Base-by-base conservation (phyloP, 805 yeast species). In the Saccharomyces mikatae region DNA sequence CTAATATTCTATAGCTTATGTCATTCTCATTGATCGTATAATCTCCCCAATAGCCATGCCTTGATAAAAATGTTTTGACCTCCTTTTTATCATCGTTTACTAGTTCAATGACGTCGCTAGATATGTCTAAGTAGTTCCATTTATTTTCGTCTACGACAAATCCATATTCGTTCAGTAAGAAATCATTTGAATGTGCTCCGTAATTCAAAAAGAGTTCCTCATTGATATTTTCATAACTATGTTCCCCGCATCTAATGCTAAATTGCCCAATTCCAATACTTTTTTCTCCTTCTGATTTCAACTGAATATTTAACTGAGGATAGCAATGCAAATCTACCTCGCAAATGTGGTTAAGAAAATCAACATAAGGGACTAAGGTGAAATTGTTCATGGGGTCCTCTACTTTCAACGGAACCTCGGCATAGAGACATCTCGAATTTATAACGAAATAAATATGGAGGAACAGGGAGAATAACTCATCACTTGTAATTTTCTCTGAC, bases 321-420 rank as follows among this genome's bases (percentile, higher is more conserved):
- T 68, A 72, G 58, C 89, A 81, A 57, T 81, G 83, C 46, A 76
- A 79, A 4, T 77, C 76, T 41, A 73, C 52, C 2, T 65, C 63
- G 3, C 70, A 60, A 13, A 74, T 61, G 69, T 92, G 98, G 70
- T 92, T 94, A 51, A 92, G 72, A 66, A 88, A 87, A 71, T 92
- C 99, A 26, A 91, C 90, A 58, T 75, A 84, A 0, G 99, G 99
- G 0, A 92, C 97, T 80, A 92, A 73, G 1, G 98, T 89, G 73
- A 92, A 84, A 66, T 87, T 86, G 60, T 86, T 89, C 1, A 17
- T 32, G 27, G 73, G 79, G 2, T 66, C 64, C 17, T 74, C 71
- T 54, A 78, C 76, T 36, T 78, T 76, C 49, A 78, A 75, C 1
- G 87, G 83, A 1, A 88, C 70, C 2, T 79, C 77, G 84, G 85